Base-by-base conservation (phyloP, 2,329 filamentous ascomycete species). In the Arthrinium puccinioides region DNA sequence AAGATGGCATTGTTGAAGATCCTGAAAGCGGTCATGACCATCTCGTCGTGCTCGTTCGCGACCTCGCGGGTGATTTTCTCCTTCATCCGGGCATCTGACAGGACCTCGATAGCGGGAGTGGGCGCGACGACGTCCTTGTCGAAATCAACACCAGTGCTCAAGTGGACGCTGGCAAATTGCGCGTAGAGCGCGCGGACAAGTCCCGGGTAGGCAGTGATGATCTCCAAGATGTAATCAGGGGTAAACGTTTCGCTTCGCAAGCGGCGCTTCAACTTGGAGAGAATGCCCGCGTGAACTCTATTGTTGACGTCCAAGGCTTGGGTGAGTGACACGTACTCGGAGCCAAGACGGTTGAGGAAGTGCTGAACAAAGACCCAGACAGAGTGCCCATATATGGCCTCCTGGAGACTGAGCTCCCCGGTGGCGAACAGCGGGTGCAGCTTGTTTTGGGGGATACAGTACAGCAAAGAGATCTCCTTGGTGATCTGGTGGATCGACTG, bases 341-440 rank as follows among this genome's bases (percentile, higher is more conserved):
- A 84, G 14, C 82, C 90, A 14, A 98, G 75, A 45, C 92, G 83
- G 69, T 98, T 98, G 51, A 98, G 72, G 74, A 98, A 98, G 64
- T 98, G 92, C 56, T 94, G 88, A 25, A 96, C 84, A 55, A 96
- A 98, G 21, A 97, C 88, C 86, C 90, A 96, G 6, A 94, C 87
- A 58, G 87, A 95, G 67, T 98, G 92, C 20, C 88, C 89, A 59
- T 98, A 98, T 53, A 96, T 88, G 10, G 90, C 89, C 67, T 98
- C 92, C 61, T 98, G 92, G 36, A 98, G 72, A 56, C 89, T 96
- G 46, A 98, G 72, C 50, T 83, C 77, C 34, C 89, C 89, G 13
- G 77, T 80, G 35, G 86, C 85, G 61, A 98, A 98, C 51, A 95
- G 78, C 41, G 74, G 70, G 64, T 96, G 90, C 61, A 98, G 87